Evolutionary conservation across 345 rosid genomes (phyloP), one percentile per base, ranked within the genome.

Genomic region (Aegle marmelos): DNA sequence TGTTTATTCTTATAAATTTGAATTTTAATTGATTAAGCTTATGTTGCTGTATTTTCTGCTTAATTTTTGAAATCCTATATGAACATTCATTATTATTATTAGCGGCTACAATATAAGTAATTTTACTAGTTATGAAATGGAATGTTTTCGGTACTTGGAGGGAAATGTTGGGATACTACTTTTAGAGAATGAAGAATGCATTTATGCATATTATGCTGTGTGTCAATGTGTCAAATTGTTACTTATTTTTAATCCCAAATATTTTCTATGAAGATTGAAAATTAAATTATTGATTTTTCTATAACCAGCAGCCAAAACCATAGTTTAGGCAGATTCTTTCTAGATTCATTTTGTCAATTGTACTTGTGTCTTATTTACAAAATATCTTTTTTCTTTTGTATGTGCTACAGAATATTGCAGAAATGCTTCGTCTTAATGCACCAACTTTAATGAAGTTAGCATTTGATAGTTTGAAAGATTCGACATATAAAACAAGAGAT

Each of bases 361-460:
- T 16, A 16, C 36, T 5, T 16, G 16, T 28, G 66, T 28, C 66
- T 14, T 60, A 60, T 24, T 27, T 28, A 37, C 36, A 62, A 62
- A 61, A 62, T 62, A 62, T 30, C 37, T 62, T 19, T 21, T 64
- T 33, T 33, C 68, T 64, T 8, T 33, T 8, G 13, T 65, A 31
- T 34, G 4, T 50, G 76, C 31, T 81, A 74, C 86, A 96, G 99
- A 89, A 88, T 85, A 90, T 91, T 82, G 94, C 94, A n/a, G 98
- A 96, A 76, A 79, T 90, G 86, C 93, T 96, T 76, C 88, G 92
- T 36, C 90, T 92, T 13, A 87, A 94, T 88, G 99, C 89, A 10
- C 97, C 99, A 24, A 88, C 81, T 90, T 93, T 95, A 50, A 89
- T 90, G 95, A 94, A 90, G 85, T 76, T 86, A 50, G 94, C 95